Evolutionary conservation across 495 filamentous ascomycete genomes (phyloP).

Genomic region (Podospora conica): DNA sequence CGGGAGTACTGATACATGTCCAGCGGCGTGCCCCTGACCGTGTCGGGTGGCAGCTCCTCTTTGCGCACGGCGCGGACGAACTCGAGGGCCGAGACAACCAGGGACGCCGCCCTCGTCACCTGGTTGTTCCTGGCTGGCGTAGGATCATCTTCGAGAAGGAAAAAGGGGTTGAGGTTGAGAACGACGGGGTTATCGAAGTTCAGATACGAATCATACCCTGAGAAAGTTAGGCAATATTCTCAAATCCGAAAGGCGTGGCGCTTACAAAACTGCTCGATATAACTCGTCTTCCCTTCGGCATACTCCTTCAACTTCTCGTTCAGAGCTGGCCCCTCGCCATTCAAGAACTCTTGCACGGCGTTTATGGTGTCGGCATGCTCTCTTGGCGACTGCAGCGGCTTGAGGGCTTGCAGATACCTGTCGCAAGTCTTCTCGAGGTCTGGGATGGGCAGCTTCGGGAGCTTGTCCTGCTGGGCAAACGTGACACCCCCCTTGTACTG

Average conservation of each 20-base stretch:
- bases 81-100: slow-evolving; percentile 81
- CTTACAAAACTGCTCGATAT: slow-evolving; percentile 97
- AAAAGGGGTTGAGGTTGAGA: slow-evolving; percentile 96
- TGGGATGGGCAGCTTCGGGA: slow-evolving; percentile 90
- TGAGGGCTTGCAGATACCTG: slow-evolving; percentile 74
- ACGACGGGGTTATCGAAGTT: slow-evolving; percentile 98
- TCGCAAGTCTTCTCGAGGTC: slow-evolving; percentile 76
- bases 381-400: slow-evolving; percentile 69
- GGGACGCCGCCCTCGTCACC: slow-evolving; percentile 86
- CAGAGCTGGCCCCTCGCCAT: slow-evolving; percentile 72
- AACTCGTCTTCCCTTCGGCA: slow-evolving; percentile 87
- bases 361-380: slow-evolving; percentile 79
- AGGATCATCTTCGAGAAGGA: slow-evolving; percentile 94
- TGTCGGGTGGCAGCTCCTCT: slow-evolving; percentile 91
- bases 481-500: slow-evolving; percentile 62
- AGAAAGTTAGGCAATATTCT: slow-evolving; percentile 7
- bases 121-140: slow-evolving; percentile 95
- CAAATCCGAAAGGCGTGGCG: slow-evolving; percentile 22
- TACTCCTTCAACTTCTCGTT: slow-evolving; percentile 90
- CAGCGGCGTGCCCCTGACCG: slow-evolving; percentile 69
- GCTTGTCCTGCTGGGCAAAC: slow-evolving; percentile 78
- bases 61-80: slow-evolving; percentile 91
- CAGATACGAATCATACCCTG: slow-evolving; percentile 98
- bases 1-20: slow-evolving; percentile 98
- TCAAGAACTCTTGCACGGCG: slow-evolving; percentile 81